A percentile compares a stretch with the other conserved stretches of the same genome.
These are phyloP conservation scores for Talaromyces sp. DNA, from an alignment of 2,329 filamentous ascomycete genomes.

Conservation along the genomic window DNA sequence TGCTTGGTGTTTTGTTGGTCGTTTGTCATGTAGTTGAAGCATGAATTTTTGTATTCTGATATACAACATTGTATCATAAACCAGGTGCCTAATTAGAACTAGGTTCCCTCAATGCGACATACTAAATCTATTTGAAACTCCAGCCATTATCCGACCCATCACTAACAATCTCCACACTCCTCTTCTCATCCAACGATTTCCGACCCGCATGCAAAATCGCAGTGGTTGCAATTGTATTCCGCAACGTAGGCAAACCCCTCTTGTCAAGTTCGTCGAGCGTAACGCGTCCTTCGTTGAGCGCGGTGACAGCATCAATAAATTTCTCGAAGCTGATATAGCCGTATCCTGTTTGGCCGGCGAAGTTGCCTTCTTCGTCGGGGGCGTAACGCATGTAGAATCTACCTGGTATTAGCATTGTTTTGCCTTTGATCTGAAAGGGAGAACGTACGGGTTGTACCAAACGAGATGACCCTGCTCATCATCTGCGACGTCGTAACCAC, in stretches of 20 bases:
- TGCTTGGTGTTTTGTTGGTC: slow-evolving; percentile 4
- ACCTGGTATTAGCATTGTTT: not conserved
- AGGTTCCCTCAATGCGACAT: not conserved
- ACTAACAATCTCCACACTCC: slow-evolving; percentile 68
- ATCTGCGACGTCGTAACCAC: slow-evolving; percentile 91
- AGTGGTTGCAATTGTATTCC: slow-evolving; percentile 86
- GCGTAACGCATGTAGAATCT: slow-evolving; percentile 91
- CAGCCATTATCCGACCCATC: slow-evolving; percentile 47
- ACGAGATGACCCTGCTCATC: slow-evolving; percentile 64
- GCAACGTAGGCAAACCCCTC: slow-evolving; percentile 77
- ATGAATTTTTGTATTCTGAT: slow-evolving; percentile 5
- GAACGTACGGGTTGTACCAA: slow-evolving; percentile 76
- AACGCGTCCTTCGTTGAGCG: slow-evolving; percentile 69
- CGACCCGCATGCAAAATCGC: slow-evolving; percentile 87
- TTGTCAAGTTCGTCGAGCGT: slow-evolving; percentile 74
- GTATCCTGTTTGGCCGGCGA: slow-evolving; percentile 85
- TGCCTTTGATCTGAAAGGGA: not conserved
- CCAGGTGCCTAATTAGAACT: not conserved
- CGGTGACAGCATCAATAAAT: slow-evolving; percentile 82
- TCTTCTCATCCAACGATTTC: slow-evolving; percentile 75
- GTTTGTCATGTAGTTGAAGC: not conserved
- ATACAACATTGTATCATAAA: not conserved
- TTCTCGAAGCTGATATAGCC: slow-evolving; percentile 95
- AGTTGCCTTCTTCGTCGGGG: slow-evolving; percentile 92
- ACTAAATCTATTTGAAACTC: slow-evolving; percentile 55